A percentile compares a stretch with the other conserved stretches of the same genome.
phyloP scores from a whole-genome alignment of 768 basidiomycete species.

The Tubosaeta sp. region DNA sequence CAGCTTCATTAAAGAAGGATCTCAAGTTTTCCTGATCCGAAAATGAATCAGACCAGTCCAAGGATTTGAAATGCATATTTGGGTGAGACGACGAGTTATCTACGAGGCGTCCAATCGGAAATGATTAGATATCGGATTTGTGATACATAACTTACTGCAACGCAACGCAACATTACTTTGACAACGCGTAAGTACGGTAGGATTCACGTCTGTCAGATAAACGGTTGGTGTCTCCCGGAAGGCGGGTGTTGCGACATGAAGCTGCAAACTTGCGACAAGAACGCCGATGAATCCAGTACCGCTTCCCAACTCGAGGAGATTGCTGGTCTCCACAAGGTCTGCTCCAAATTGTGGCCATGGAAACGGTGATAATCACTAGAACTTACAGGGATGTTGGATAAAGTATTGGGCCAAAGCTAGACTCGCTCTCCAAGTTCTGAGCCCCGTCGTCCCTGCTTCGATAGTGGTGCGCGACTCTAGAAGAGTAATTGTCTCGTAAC shows the following conservation, averaged over 20 bases:
- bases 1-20: conserved; percentile 35
- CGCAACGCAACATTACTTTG: conserved; percentile 52
- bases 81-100: conserved; percentile 54
- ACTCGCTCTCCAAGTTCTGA: conserved; percentile 78
- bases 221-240: conserved; percentile 23
- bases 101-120: conserved; percentile 20
- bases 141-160: conserved; percentile 52
- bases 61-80: conserved; percentile 37
- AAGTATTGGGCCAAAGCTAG: conserved; percentile 62
- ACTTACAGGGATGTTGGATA: conserved; percentile 50
- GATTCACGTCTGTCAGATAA: conserved; percentile 63
- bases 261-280: conserved; percentile 55
- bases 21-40: conserved; percentile 22
- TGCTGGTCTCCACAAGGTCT: conserved; percentile 26
- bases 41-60: conserved; percentile 69
- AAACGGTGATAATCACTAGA: not conserved
- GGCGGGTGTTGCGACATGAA: not conserved
- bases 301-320: conserved; percentile 70
- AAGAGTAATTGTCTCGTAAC: conserved; percentile 50
- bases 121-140: not conserved
- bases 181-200: conserved; percentile 59
- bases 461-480: conserved; percentile 71
- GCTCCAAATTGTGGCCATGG: not conserved
- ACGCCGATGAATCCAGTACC: conserved; percentile 75
- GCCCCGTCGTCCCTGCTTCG: conserved; percentile 73